Evolutionary conservation across 1,284 basidiomycete species (phyloP).

Genomic region (Ceratorhiza oryzae-sativae): DNA sequence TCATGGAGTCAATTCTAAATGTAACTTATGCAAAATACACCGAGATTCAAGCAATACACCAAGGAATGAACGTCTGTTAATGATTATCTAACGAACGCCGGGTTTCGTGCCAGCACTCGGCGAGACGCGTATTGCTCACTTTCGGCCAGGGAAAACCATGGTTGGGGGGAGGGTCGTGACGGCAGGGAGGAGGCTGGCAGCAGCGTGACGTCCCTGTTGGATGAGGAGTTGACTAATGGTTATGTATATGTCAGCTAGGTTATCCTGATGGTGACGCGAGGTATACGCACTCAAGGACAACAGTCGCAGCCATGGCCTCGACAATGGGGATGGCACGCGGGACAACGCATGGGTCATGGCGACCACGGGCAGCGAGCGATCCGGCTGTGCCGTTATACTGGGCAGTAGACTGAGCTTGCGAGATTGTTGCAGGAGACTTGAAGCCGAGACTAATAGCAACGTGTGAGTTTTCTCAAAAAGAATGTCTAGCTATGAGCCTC

Average conservation of each 20-base stretch:
- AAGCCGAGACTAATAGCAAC: slow-evolving; percentile 77
- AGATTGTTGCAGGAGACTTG: slow-evolving; percentile 98
- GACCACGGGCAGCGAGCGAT: slow-evolving; percentile 86
- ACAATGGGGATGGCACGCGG: slow-evolving; percentile 98
- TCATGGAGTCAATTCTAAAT: slow-evolving; percentile 66
- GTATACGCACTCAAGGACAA: slow-evolving; percentile 81
- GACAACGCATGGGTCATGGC: slow-evolving; percentile 98
- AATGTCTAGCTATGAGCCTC: slow-evolving; percentile 44
- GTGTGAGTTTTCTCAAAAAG: background rate
- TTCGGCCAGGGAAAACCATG: slow-evolving; percentile 67
- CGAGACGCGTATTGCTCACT: slow-evolving; percentile 32
- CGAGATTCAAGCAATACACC: slow-evolving; percentile 31
- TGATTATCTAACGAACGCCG: slow-evolving; percentile 29
- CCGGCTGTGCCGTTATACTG: slow-evolving; percentile 93
- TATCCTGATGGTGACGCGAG: background rate
- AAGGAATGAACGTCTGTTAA: slow-evolving; percentile 22
- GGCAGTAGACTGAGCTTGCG: slow-evolving; percentile 88
- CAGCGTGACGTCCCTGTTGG: slow-evolving; percentile 80
- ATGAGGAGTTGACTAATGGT: slow-evolving; percentile 69
- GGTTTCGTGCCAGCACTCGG: slow-evolving; percentile 31
- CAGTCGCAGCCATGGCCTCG: slow-evolving; percentile 96
- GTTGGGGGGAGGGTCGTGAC: slow-evolving; percentile 87
- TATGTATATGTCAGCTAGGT: background rate
- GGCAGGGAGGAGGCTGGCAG: slow-evolving; percentile 71
- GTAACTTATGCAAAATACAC: slow-evolving; percentile 32